These are phyloP conservation scores for Lotus japonicus DNA, from an alignment of 306 rosid genomes.

Conservation along the genomic window DNA sequence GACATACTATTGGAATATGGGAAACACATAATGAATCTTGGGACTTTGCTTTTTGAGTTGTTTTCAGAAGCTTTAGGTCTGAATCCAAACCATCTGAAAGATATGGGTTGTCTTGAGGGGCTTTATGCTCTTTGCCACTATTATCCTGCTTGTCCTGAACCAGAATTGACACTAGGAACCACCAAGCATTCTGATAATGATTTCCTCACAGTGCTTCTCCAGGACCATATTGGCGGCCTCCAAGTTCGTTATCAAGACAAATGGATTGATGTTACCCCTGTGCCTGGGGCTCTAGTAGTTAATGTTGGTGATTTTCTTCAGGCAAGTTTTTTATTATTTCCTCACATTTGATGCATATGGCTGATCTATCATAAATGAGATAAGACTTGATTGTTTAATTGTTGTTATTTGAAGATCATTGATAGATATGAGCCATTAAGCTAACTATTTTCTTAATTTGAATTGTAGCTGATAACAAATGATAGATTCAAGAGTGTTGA, in stretches of 20 bases:
- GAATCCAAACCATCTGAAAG: slow-evolving; percentile 15
- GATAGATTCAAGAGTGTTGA: no score
- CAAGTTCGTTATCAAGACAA: slow-evolving; percentile 16
- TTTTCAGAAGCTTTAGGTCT: slow-evolving; percentile 31
- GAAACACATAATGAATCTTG: slow-evolving; percentile 13
- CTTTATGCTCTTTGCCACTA: slow-evolving; percentile 12
- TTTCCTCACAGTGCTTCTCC: slow-evolving; percentile 31
- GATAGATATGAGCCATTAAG: no score
- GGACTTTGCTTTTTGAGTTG: slow-evolving; percentile 9
- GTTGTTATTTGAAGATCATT: no score
- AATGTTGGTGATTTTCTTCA: slow-evolving; percentile 32
- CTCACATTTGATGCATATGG: no score
- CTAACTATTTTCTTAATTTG: no score
- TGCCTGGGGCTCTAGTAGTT: slow-evolving; percentile 20
- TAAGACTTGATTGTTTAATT: no score
- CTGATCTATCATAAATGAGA: no score
- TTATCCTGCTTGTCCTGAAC: slow-evolving; percentile 36
- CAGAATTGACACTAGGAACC: slow-evolving; percentile 22
- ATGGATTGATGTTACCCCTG: slow-evolving; percentile 22
- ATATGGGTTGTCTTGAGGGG: slow-evolving; percentile 19
- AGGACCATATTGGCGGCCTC: slow-evolving; percentile 32
- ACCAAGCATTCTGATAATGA: slow-evolving; percentile 18
- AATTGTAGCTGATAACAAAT: no score
- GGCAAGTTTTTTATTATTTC: slow-evolving; percentile 26
- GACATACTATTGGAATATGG: slow-evolving; percentile 32